A percentile compares a stretch with the other conserved stretches of the same genome.
Conservation (phyloP, 768 basidiomycete genomes). For the Tricholoma saponaceum region DNA sequence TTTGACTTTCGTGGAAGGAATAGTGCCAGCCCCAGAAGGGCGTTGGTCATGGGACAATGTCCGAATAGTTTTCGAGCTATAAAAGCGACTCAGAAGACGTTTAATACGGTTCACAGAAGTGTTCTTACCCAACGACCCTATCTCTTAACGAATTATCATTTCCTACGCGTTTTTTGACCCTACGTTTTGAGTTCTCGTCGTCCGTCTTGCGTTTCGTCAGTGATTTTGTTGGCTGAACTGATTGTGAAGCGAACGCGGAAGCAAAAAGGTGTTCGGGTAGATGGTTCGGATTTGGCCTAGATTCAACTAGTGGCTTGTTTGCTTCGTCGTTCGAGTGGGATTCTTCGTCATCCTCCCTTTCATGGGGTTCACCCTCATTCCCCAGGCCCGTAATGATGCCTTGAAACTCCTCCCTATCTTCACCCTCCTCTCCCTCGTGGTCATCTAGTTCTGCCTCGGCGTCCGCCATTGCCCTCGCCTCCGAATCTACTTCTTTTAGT, state of each 20-base stretch:
- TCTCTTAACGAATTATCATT: constrained; percentile 38
- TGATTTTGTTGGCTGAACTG: constrained; percentile 13
- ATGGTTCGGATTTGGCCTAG: constrained; percentile 36
- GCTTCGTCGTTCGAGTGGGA: neutral
- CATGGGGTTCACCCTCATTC: neutral
- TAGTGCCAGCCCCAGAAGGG: constrained; percentile 33
- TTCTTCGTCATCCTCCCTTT: neutral
- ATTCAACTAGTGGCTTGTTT: constrained; percentile 6
- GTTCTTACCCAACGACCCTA: constrained; percentile 48
- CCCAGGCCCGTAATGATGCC: neutral
- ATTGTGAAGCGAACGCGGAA: constrained; percentile 45
- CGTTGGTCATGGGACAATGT: constrained; percentile 30
- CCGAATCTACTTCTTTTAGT: constrained; percentile 2
- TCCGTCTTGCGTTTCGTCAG: constrained; percentile 18
- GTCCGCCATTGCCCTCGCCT: constrained; percentile 17
- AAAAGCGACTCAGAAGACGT: neutral
- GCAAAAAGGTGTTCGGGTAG: constrained; percentile 65
- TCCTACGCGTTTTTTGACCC: constrained; percentile 26
- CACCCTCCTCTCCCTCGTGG: constrained; percentile 19
- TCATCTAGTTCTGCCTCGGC: constrained; percentile 19
- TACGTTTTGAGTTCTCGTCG: constrained; percentile 18
- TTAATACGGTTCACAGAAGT: constrained; percentile 1
- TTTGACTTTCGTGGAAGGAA: constrained; percentile 44
- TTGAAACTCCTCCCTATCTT: constrained; percentile 11
- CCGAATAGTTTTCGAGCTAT: constrained; percentile 52